Base-by-base conservation (phyloP, 352 stramenopile species). In the Globisporangium spiculum region DNA sequence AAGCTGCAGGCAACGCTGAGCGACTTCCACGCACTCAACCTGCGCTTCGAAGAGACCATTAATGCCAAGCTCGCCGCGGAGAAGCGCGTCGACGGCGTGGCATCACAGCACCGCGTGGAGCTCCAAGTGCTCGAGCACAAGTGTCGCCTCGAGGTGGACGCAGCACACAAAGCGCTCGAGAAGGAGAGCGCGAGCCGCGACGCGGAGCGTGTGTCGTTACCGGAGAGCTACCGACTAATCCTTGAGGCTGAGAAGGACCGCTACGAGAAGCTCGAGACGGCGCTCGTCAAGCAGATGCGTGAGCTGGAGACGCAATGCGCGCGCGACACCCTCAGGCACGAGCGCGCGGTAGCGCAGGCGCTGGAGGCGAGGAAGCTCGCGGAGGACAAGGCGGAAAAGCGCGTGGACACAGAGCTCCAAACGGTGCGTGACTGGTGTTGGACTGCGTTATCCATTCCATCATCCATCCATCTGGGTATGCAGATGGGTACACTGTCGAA, bases 1-100 rank as follows among this genome's bases (percentile, higher is more conserved):
- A 83, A 83, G 65, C 76, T 93, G 53, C 85, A 93, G 65, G 50
- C 67, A 44, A 79, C 82, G 59, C 76, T 95, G 9, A 72, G 69
- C 32, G 84, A 93, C 74, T 84, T 92, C 52, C 84, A 93, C 61
- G 74, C 79, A 36, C 77, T 91, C 36, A 93, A 80, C 30, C 70
- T 85, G 54, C 86, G 81, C 56, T 84, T 89, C 44, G 84, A 92
- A 63, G 67, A 72, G 0, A 77, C 84, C 7, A 81, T 92, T 7
- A 72, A 75, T 32, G 71, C 69, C 5, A 78, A 82, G 27, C 27
- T 90, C 4, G 69, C 52, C 0, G 84, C 77, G 7, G 86, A 95
- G 52, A 75, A 86, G 32, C 74, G 78, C 26, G 72, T 76, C 8
- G 78, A 90, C 53, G 76, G 87, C 63, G 66, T 88, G 1, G 70